Base-by-base conservation (phyloP, 257 asterid species). In the Solanum habrochaites region DNA sequence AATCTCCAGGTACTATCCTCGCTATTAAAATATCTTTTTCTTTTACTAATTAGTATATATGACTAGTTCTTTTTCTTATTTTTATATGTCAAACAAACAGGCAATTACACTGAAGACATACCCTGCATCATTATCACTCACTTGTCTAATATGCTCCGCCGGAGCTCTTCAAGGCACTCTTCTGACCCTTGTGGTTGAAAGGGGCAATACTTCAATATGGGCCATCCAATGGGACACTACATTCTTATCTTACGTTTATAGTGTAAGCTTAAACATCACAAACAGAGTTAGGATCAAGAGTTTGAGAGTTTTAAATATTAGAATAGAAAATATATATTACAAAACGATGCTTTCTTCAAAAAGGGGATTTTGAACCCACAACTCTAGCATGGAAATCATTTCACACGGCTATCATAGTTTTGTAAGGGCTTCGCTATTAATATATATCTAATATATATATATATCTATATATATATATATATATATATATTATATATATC, bases 121-220 rank as follows among this genome's bases (percentile, higher is more conserved):
- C 86, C 92, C 96, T 1, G 94, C 95, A 11, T 92, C 91, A 31
- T 93, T 94, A 47, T 94, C 96, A n/a, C 88, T 94, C 8, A 90
- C 95, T 13, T 49, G 90, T 4, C 87, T 92, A 89, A 87, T 93
- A 86, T 93, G 96, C 42, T 73, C 81, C 29, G 21, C 72, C 42
- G 97, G 97, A 27, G 93, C 93, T 1, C n/a, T 91, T 37, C 93
- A 90, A 90, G 97, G 95, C 83, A 27, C 91, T 1, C 75, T 87
- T 56, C 86, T 94, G 70, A 93, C 96, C 13, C 87, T 93, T 1
- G 87, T 85, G 16, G 93, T 87, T 8, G 95, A 92, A 90, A 89
- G 91, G 85, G 89, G 88, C 81, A 90, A 93, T 37, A 25, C 85
- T 8, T 72, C 89, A 3, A 86, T 91, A 23, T 94, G 97, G 96